Base-by-base conservation (phyloP, 1,139 yeast genomes). In the Pichia cactophila region DNA sequence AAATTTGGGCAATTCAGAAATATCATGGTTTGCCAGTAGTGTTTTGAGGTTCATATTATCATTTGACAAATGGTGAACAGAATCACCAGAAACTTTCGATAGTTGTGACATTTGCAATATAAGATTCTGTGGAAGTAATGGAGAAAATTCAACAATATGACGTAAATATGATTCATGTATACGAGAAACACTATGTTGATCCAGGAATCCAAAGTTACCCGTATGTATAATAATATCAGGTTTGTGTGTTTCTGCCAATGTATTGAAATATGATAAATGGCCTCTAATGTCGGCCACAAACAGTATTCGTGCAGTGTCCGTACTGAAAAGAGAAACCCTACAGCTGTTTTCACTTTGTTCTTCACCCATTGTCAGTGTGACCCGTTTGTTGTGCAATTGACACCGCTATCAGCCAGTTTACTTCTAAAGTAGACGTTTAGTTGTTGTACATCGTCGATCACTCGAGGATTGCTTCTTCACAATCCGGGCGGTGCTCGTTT, bases 121-220 rank as follows among this genome's bases (percentile, higher is more conserved):
- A 43, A 73, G 60, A 2, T 71, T 69, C n/a, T 68, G 68, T 14
- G 76, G 75, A 33, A 83, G 60, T 17, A 81, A 70, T 16, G 84
- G 84, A 54, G 83, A 80, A 58, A 82, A 83, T 50, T 83, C 84
- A 20, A 83, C 83, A 40, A 84, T 78, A 58, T 82, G 88, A 53
- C 85, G 75, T 45, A 78, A 60, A 57, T 77, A 78, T 23, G 73
- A 70, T 50, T 77, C 73, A 54, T 78, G 82, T 49, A 82, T 77
- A 54, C 76, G 70, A 11, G 66, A 68, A n/a, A 83, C 71, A 37
- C 86, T 78, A 17, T 74, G 75, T 37, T 67, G 66, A 59, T 83
- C 85, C 69, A 86, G 80, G 61, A 86, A 83, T 16, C 95, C 95
- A 67, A 86, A 85, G 57, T 83, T 83, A 16, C 94, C 94, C 2